Percentiles rank a stretch among this genome's conserved stretches.
phyloP scores from a whole-genome alignment of 345 rosid species.

The Eucalyptus marginata region DNA sequence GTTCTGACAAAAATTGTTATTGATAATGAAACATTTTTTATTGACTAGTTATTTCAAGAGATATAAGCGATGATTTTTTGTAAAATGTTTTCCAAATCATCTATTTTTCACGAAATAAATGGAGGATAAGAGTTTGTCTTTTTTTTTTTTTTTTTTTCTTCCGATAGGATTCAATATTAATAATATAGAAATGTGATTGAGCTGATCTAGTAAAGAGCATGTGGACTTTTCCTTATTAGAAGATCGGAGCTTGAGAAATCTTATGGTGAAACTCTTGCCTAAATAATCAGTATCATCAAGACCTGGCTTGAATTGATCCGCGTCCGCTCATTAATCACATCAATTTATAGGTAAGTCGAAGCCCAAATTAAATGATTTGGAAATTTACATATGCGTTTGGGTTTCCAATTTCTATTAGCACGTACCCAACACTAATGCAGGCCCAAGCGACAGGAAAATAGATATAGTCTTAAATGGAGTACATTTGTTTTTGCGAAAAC shows the following conservation, averaged over 20 bases:
- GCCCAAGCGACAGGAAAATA: background rate
- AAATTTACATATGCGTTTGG: background rate
- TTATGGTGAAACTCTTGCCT: background rate
- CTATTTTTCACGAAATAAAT: no score
- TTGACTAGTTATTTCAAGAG: no score
- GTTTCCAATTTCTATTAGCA: background rate
- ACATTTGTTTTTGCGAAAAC: background rate
- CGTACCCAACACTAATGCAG: background rate
- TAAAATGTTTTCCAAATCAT: no score
- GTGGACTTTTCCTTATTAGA: background rate
- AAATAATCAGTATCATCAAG: background rate
- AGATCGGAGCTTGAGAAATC: background rate
- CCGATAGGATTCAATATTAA: background rate
- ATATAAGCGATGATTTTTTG: no score
- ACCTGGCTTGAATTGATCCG: background rate
- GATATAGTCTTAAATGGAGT: background rate
- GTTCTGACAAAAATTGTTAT: no score
- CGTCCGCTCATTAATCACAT: background rate
- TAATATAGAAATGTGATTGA: background rate
- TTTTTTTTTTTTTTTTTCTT: no score
- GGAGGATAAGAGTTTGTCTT: no score
- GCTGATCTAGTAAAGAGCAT: background rate
- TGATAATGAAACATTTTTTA: no score
- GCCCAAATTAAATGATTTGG: background rate
- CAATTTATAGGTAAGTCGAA: background rate